Evolutionary conservation across 2,329 filamentous ascomycete species (phyloP).

Genomic region (Talaromyces sp.): DNA sequence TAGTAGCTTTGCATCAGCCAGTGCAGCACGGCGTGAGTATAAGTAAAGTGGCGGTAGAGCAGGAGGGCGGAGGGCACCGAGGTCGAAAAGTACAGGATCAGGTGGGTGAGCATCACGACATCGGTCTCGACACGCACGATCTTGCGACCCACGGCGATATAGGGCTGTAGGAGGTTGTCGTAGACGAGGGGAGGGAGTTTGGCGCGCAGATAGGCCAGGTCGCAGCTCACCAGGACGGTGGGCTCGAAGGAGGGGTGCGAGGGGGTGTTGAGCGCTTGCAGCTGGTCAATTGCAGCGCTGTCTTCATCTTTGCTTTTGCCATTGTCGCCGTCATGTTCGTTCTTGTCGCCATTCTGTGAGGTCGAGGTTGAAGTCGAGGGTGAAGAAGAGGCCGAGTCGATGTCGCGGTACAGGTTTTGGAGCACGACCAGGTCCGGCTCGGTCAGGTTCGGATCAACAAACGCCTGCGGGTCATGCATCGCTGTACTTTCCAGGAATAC

Average conservation of each 20-base stretch:
- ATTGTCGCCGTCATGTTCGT: neutral
- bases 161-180: conserved; percentile 54
- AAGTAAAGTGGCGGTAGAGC: conserved; percentile 64
- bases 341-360: neutral
- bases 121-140: conserved; percentile 65
- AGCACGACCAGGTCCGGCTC: conserved; percentile 9
- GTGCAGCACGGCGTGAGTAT: conserved; percentile 63
- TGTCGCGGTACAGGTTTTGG: conserved; percentile 9
- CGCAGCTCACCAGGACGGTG: conserved; percentile 52
- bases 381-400: neutral
- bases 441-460: conserved; percentile 8
- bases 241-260: conserved; percentile 47
- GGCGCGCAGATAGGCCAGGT: conserved; percentile 42
- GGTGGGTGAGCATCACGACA: conserved; percentile 72
- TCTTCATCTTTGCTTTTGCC: neutral
- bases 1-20: conserved; percentile 63
- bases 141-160: conserved; percentile 51
- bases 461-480: conserved; percentile 7
- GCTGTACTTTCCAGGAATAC: neutral
- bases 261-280: conserved; percentile 49
- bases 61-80: conserved; percentile 64
- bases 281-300: conserved; percentile 29
- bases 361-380: neutral
- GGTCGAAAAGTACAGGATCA: conserved; percentile 66
- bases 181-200: conserved; percentile 30